phyloP scores from a whole-genome alignment of 1,284 basidiomycete species.

The Naganishia liquefaciens region DNA sequence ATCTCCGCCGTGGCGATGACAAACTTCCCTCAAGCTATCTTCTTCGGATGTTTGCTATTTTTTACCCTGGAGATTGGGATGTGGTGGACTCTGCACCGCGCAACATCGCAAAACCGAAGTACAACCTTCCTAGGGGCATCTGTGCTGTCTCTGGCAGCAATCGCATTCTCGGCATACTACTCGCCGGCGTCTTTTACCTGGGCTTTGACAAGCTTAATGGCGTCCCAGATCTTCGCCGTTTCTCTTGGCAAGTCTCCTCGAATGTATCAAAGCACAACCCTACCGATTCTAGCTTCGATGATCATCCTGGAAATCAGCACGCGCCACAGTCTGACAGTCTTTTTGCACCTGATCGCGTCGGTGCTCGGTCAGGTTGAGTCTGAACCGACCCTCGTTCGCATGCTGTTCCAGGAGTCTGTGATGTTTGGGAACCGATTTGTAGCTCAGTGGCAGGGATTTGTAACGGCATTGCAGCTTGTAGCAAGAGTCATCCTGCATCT shows the following conservation, averaged over 20 bases:
- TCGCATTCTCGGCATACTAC: neutral
- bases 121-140: neutral
- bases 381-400: neutral
- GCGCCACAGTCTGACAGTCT: constrained; percentile 7
- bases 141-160: neutral
- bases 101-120: neutral
- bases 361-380: neutral
- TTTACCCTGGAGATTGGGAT: constrained; percentile 6
- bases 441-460: constrained; percentile 19
- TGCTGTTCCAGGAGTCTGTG: constrained; percentile 16
- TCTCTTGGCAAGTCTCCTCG: too few relatives aligned
- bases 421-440: constrained; percentile 30
- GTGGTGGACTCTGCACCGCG: constrained; percentile 10
- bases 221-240: neutral
- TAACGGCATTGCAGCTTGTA: constrained; percentile 24
- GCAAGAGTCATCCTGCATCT: constrained; percentile 12
- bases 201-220: neutral
- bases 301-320: neutral
- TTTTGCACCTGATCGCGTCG: neutral
- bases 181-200: neutral
- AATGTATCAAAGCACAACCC: too few relatives aligned
- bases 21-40: constrained; percentile 81
- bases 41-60: constrained; percentile 58
- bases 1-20: constrained; percentile 81
- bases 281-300: neutral